These are phyloP conservation scores for Dendrobium nobile DNA, from an alignment of 106 monocot genomes.

Conservation along the genomic window DNA sequence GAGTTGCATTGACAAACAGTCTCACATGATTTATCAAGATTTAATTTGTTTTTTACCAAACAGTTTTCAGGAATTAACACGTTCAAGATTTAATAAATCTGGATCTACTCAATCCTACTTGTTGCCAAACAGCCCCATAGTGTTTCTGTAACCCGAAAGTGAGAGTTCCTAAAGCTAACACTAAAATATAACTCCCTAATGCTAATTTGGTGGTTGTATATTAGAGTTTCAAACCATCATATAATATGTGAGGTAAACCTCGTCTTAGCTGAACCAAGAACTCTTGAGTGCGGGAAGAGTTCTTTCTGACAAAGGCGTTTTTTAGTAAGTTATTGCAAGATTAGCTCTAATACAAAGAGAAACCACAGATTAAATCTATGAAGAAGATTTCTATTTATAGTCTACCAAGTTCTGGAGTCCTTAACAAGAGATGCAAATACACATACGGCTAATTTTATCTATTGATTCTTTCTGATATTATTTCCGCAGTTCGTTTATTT, in stretches of 20 bases:
- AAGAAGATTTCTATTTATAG: too few species aligned
- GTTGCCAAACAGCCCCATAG: too few species aligned
- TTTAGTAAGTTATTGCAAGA: background rate
- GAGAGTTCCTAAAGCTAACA: background rate
- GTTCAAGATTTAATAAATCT: too few species aligned
- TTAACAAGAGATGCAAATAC: too few species aligned
- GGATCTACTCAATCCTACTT: too few species aligned
- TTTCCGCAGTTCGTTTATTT: background rate
- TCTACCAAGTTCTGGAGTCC: too few species aligned
- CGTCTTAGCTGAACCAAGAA: background rate
- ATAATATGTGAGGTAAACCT: background rate
- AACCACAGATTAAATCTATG: background rate
- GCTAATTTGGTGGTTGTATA: background rate
- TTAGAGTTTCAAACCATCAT: background rate
- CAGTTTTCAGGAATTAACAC: too few species aligned
- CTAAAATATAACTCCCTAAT: background rate
- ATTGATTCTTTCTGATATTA: background rate
- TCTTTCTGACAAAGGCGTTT: background rate
- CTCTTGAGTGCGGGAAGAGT: background rate
- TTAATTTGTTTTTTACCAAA: too few species aligned
- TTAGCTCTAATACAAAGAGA: background rate
- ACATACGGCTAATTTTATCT: too few species aligned
- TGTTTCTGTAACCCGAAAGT: too few species aligned
- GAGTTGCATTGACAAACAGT: too few species aligned
- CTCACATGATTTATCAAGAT: too few species aligned